Base-by-base conservation (phyloP, 192 early-diverging fungal species). In the Umbelopsis sp. region DNA sequence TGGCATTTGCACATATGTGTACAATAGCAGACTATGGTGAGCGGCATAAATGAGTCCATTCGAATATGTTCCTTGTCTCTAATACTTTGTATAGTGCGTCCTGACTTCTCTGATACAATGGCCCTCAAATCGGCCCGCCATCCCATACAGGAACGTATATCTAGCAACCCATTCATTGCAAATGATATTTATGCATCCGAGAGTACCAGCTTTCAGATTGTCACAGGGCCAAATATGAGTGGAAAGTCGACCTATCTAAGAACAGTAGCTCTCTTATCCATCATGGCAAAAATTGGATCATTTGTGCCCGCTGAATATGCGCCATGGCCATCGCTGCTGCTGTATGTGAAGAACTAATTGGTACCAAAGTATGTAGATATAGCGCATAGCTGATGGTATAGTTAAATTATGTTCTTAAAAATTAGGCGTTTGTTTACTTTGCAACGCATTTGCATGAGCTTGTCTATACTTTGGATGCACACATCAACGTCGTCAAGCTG, bases 191-290 rank as follows among this genome's bases (percentile, higher is more conserved):
- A 79, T 66, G 88, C 90, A 7, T 73, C 76, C 16, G 73, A 74
- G 5, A 80, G 71, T 4, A 74, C 79, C 0, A 87, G 83, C 18
- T 85, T 96, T 69, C 94, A 92, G 35, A 78, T 95, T 15, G 88
- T 97, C 7, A 94, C 92, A 12, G 96, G 96, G 0, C 92, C 95
- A 8, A 98, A 98, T 72, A 96, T 95, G 95, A 90, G 91, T 41
- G 94, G 95, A 22, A 95, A 96, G 74, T 89, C 90, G 13, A 95
- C 94, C 7, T 96, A 94, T 75, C 66, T 98, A 44, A 84, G 89
- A 1, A 94, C 94, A 73, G 87, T 94, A 33, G 91, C 91, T 1
- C 82, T 95, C 7, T 71, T 94, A 23, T 81, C 70, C 4, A 86
- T 97, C 27, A 85, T 98, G 90, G 93, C 95, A 0, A 95, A 98